Evolutionary conservation across 257 asterid species (phyloP), one percentile per base, ranked within the genome.

Genomic region (Rubia yunnanensis): DNA sequence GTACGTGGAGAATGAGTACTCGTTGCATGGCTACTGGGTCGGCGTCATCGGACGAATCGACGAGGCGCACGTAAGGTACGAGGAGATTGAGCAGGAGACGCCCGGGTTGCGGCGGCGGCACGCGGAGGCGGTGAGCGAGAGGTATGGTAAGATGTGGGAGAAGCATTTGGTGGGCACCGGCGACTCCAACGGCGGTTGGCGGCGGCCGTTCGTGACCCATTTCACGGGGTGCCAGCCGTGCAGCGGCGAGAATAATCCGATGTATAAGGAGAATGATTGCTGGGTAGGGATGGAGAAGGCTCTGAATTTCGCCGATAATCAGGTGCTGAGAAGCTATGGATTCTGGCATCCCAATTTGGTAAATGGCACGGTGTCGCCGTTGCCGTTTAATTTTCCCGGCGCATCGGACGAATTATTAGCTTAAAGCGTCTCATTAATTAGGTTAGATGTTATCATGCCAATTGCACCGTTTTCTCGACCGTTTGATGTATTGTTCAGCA

Each of bases 181-280:
- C 4, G 73, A 56, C 5, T 22, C 70, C 30, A 28, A 18, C 52
- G 81, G 74, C 9, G 72, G 73, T 1, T 69, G 83, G 82, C 74
- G 88, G 73, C 75, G 97, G 79, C 95, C 97, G 15, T 90, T 87
- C 24, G 73, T 90, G 7, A 90, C 97, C 8, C 97, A 90, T 28
- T 90, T 90, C 80, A 84, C 94, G 34, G 95, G 97, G 62, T 90
- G 97, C 57, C 97, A 90, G 77, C 97, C 96, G 44, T 90, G 97
- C 32, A 85, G 86, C 20, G 97, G 97, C 64, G 79, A 77, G 31
- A 83, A 84, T 23, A 86, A 86, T 50, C 80, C 85, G 23, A 77
- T 68, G 48, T 90, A 82, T 35, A 54, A 70, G 63, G 90, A 83
- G 26, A 78, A 82, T 18, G 71, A 88, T 0, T 88, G 96, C 46